Base-by-base conservation (phyloP, 192 early-diverging fungal genomes). In the Umbelopsis ramanniana region DNA sequence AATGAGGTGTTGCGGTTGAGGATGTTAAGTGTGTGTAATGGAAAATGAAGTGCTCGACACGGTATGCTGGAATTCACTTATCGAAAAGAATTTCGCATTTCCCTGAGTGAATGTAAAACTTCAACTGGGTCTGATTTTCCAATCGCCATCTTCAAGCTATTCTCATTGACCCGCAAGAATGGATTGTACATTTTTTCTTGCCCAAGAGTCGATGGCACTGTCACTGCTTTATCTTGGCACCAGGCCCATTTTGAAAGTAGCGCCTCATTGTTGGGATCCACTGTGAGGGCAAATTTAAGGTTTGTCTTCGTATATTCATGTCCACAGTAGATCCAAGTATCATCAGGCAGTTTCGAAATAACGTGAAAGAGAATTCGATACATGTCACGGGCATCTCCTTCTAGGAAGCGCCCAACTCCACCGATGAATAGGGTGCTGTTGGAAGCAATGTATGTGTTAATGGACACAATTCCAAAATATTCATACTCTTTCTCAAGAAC, bases 161-260 rank as follows among this genome's bases (percentile, higher is more conserved):
- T 86, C 68, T 89, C 83, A 71, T 89, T 80, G 37, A 95, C 91
- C 23, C 96, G 85, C 85, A 98, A 86, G 68, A 98, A 98, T 19
- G 95, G 95, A 67, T 98, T 98, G 69, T 88, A 91, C 33, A 84
- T 76, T 55, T 88, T 79, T 68, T 98, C 97, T 46, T 94, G 92
- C n/a, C 85, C 93, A 74, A 99, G 93, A 10, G 93, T 94, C 21
- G 93, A 93, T 6, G 97, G 96, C 37, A 98, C 89, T 5, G 77
- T 82, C 9, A 81, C 79, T 4, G 57, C 53, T 53, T 83, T 82
- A 35, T 84, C 70, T 22, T 79, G 78, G 60, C 81, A 81, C 88
- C 90, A 91, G 46, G 80, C 76, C n/a, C 89, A 81, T 79, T 94
- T 95, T 1, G 83, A 77, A 40, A 78, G 67, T 2, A 98, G 79